Evolutionary conservation across 257 asterid species (phyloP).

Genomic region (Solanum pennellii): DNA sequence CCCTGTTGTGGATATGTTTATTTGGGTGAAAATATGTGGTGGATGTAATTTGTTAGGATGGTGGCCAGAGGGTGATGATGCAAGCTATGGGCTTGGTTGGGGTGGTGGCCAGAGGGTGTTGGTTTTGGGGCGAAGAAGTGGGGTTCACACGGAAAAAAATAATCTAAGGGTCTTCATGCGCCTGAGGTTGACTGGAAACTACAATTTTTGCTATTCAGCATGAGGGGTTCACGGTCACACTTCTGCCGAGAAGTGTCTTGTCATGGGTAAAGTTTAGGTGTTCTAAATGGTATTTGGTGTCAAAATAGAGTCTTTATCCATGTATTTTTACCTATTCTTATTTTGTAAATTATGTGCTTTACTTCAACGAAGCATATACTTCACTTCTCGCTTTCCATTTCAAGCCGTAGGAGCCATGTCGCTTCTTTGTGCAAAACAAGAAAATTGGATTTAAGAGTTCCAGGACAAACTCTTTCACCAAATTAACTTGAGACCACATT

Average conservation of each 20-base stretch:
- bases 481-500: not conserved
- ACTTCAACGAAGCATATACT: not conserved
- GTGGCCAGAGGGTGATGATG: not conserved
- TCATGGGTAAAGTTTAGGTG: not conserved
- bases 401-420: not conserved
- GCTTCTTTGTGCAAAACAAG: not conserved
- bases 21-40: not conserved
- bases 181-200: not conserved
- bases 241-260: not conserved
- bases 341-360: not conserved
- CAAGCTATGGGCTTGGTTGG: no score
- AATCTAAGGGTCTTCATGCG: not conserved
- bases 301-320: not conserved
- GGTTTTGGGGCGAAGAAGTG: not conserved
- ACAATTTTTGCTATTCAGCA: not conserved
- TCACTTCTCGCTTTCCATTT: not conserved
- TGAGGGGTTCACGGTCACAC: not conserved
- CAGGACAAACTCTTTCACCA: not conserved
- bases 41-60: not conserved
- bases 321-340: not conserved
- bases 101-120: not conserved
- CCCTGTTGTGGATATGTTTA: not conserved
- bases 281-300: not conserved
- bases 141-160: not conserved
- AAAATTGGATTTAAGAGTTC: not conserved